A percentile compares a stretch with the other conserved stretches of the same genome.
Conservation (phyloP, 208 protist genomes). For the Leishmania tarentolae region DNA sequence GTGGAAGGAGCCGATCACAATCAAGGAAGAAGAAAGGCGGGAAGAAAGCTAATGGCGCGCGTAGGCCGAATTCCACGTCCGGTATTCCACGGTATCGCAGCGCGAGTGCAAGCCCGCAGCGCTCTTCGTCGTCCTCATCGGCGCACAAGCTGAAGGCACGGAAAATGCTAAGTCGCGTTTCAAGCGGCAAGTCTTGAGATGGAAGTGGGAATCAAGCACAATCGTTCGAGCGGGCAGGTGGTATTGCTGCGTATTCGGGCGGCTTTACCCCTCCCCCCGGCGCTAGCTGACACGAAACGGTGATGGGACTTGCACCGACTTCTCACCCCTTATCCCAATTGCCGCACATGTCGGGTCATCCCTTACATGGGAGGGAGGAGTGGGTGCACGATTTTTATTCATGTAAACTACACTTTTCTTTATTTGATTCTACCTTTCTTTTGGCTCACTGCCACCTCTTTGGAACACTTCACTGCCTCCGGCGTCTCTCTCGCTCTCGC, state of each 20-base stretch:
- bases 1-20: slow-evolving; percentile 4
- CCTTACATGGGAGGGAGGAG: neutral
- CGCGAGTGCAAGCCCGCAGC: neutral
- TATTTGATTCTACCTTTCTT: too few relatives aligned
- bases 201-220: neutral
- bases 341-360: neutral
- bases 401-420: slow-evolving; percentile 3
- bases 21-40: slow-evolving; percentile 5
- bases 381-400: neutral
- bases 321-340: neutral
- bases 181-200: neutral
- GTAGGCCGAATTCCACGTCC: neutral
- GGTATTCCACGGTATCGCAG: neutral
- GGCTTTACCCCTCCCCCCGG: neutral
- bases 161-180: slow-evolving; percentile 9
- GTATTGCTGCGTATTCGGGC: neutral
- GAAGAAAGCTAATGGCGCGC: slow-evolving; percentile 11
- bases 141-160: neutral
- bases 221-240: neutral
- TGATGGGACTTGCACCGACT: neutral
- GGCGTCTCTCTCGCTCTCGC: neutral
- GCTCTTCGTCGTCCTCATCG: neutral
- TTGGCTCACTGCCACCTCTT: neutral
- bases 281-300: neutral
- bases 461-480: neutral